Conservation (phyloP, 202 grass and related monocot species). For the Setaria viridis region DNA sequence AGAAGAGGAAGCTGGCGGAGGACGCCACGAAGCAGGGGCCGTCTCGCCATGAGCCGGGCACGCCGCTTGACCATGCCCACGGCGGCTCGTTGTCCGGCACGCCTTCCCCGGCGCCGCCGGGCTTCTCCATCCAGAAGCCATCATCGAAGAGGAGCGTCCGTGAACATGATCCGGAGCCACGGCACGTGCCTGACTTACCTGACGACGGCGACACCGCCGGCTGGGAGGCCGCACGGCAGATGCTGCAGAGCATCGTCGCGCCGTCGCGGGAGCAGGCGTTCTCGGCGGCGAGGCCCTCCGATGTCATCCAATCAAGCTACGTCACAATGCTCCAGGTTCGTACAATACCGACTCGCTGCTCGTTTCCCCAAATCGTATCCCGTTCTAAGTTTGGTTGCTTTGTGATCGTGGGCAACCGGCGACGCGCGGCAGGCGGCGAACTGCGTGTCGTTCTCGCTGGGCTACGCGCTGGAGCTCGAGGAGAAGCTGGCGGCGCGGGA, state of each 20-base stretch:
- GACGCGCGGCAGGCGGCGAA: slow-evolving; percentile 8
- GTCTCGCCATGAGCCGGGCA: background rate
- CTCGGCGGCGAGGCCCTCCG: background rate
- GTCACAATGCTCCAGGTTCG: slow-evolving; percentile 19
- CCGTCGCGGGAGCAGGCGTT: slow-evolving; percentile 21
- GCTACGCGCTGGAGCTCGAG: slow-evolving; percentile 15
- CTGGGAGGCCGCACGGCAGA: background rate
- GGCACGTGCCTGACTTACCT: too few relatives aligned
- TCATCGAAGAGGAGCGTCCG: too few relatives aligned
- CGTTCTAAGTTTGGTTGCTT: background rate
- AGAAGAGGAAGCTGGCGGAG: slow-evolving; percentile 34
- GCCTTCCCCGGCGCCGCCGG: background rate
- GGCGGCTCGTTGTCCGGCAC: background rate
- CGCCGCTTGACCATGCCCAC: background rate
- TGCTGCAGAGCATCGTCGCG: slow-evolving; percentile 44
- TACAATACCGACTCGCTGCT: fast-evolving
- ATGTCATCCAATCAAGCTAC: slow-evolving; percentile 36
- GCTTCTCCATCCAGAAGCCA: background rate
- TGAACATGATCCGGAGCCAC: background rate
- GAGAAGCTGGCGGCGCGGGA: slow-evolving; percentile 1
- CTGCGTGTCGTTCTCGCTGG: slow-evolving; percentile 26
- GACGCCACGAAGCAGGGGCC: background rate
- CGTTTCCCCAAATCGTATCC: too few relatives aligned
- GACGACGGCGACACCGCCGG: background rate
- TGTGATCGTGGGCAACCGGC: background rate